Percentiles rank a stretch among this genome's conserved stretches.
Conservation (phyloP, 2,329 filamentous ascomycete species). For the Cryoendolithus antarcticus region DNA sequence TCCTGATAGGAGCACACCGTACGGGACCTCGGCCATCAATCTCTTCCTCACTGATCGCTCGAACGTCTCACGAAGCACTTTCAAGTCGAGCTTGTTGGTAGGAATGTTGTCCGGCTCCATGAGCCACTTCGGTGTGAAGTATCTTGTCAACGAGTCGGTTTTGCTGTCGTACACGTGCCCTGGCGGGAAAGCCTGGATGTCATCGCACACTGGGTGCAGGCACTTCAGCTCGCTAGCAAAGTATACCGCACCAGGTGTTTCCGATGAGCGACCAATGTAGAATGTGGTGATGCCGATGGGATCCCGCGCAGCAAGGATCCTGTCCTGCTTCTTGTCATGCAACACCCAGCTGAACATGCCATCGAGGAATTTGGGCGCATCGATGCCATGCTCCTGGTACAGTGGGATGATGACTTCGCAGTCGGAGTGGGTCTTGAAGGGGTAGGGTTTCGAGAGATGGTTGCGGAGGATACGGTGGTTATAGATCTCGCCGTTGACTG, state of each 20-base stretch:
- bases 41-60: constrained; percentile 91
- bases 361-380: constrained; percentile 86
- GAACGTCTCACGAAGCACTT: constrained; percentile 64
- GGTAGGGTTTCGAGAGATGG: constrained; percentile 66
- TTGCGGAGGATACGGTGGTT: constrained; percentile 96
- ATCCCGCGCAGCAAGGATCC: constrained; percentile 85
- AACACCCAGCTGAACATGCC: constrained; percentile 99
- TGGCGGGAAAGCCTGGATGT: constrained; percentile 86
- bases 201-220: constrained; percentile 84
- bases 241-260: constrained; percentile 74
- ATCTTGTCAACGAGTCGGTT: constrained; percentile 71
- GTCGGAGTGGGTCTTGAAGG: constrained; percentile 98
- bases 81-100: constrained; percentile 69
- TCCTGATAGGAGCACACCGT: constrained; percentile 88
- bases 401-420: constrained; percentile 98
- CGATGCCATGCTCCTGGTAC: constrained; percentile 84
- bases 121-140: constrained; percentile 80
- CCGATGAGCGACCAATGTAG: constrained; percentile 81
- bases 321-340: constrained; percentile 89
- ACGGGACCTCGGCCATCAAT: constrained; percentile 97
- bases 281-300: constrained; percentile 96
- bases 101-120: constrained; percentile 75
- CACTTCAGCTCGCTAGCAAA: constrained; percentile 97
- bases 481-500: constrained; percentile 99
- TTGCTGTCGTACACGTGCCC: constrained; percentile 94